Evolutionary conservation across 2,329 filamentous ascomycete species (phyloP).

Genomic region (Fusarium protoensiforme): DNA sequence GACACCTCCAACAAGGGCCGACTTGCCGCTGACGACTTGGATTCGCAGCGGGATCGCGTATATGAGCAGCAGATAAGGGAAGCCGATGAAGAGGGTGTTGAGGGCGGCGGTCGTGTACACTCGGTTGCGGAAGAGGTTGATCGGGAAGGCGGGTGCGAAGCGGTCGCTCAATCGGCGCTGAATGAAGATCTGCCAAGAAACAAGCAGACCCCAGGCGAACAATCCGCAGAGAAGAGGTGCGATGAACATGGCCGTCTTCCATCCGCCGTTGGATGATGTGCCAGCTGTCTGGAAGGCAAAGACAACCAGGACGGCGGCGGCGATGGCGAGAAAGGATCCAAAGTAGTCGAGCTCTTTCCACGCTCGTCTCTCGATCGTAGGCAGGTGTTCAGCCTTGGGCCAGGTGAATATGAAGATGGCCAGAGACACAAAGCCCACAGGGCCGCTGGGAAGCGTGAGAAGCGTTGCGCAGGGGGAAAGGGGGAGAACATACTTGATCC

Average conservation of each 20-base stretch:
- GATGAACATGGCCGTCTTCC: conserved; percentile 53
- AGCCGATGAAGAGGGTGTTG: conserved; percentile 61
- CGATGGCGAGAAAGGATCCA: conserved; percentile 64
- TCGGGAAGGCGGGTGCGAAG: conserved; percentile 57
- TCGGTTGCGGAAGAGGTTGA: conserved; percentile 59
- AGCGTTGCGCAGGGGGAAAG: not conserved
- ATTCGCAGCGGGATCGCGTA: conserved; percentile 62
- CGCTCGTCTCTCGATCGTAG: conserved; percentile 49
- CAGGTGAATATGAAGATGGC: conserved; percentile 60
- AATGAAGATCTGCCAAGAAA: conserved; percentile 45
- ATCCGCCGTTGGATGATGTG: conserved; percentile 48
- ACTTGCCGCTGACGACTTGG: conserved; percentile 61
- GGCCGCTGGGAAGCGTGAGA: conserved; percentile 53
- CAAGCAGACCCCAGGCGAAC: conserved; percentile 41
- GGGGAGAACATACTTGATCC: conserved; percentile 61
- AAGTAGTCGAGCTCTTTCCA: conserved; percentile 65
- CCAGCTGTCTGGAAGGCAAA: conserved; percentile 68
- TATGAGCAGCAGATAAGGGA: conserved; percentile 60
- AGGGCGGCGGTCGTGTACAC: conserved; percentile 56
- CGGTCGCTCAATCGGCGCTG: conserved; percentile 41
- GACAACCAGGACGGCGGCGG: conserved; percentile 65
- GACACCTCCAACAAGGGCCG: conserved; percentile 58
- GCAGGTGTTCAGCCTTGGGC: conserved; percentile 58
- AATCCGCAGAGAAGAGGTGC: conserved; percentile 46
- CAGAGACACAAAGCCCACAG: conserved; percentile 60